Evolutionary conservation across 176 grass and related monocot genomes (phyloP), one percentile per base, ranked within the genome.

Genomic region (Musa schizocarpa): DNA sequence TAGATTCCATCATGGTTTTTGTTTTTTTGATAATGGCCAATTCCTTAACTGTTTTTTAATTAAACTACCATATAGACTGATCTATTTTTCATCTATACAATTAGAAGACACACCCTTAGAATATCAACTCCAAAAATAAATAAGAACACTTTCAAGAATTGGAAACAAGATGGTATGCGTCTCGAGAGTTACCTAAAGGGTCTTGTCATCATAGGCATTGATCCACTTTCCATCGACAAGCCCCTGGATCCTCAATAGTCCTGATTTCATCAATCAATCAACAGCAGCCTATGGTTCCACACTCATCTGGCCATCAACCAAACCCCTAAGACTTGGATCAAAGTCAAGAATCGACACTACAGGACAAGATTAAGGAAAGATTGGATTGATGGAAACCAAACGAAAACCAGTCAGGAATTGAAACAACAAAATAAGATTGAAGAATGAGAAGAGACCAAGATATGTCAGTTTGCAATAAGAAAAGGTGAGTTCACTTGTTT

Each of bases 121-220:
- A 13, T 20, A 53, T 26, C 25, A 26, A 26, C 25, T 26, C 11
- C 11, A 0, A 53, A 9, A 22, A 53, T 2, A 11, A 53, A 4
- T 2, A 53, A 53, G 52, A 11, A 7, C 52, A 53, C 1, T 1
- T 7, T 53, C 11, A 53, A 53, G 0, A 53, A 3, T 53, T 4
- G 3, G 2, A 53, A 53, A 53, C 52, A 7, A 53, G 52, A 53
- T 53, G 52, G 11, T 1, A 11, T 53, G 0, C 52, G 3, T 4
- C 52, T 53, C 2, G 3, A 53, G 7, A 7, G 21, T 6, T 67
- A 92, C 93, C 93, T 96, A 83, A 13, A 92, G 79, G 26, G 79
- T 96, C 78, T 87, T 96, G 13, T 89, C 87, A 76, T 96, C 85
- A 69, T 92, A 88, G 52, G 89, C 86, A 83, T 96, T 87, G 17